phyloP scores from a whole-genome alignment of 768 basidiomycete species.

The Calvatia gigantea region DNA sequence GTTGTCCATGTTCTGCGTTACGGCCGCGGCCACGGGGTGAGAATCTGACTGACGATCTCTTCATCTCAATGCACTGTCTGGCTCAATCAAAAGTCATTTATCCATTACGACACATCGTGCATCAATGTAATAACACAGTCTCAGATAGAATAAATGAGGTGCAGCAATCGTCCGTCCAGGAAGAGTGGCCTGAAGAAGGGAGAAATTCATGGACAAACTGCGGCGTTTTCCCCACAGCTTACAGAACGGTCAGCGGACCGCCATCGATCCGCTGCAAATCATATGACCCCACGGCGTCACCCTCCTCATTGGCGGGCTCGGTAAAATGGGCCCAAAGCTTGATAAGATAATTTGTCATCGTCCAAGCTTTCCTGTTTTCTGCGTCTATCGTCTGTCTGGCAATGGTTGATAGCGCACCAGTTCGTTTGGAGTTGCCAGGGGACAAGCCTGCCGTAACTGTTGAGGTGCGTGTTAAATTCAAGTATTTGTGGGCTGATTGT shows the following conservation, averaged over 20 bases:
- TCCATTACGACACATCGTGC: too few species aligned
- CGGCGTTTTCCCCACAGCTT: neutral
- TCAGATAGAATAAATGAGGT: neutral
- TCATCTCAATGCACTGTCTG: neutral
- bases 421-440: conserved; percentile 48
- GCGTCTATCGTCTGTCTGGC: conserved; percentile 4
- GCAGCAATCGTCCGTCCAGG: neutral
- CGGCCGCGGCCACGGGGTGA: neutral
- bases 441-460: conserved; percentile 41
- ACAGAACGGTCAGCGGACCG: neutral
- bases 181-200: neutral
- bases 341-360: neutral
- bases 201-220: neutral
- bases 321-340: neutral
- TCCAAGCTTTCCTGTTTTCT: conserved; percentile 4
- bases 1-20: neutral
- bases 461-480: conserved; percentile 41
- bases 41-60: neutral
- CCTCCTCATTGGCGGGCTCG: neutral
- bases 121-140: too few species aligned
- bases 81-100: too few species aligned
- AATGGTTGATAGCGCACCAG: conserved; percentile 49
- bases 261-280: too few species aligned
- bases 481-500: neutral
- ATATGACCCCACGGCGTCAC: neutral